Evolutionary conservation across 495 filamentous ascomycete species (phyloP).

Genomic region (Pyrenopolyporus hunteri): DNA sequence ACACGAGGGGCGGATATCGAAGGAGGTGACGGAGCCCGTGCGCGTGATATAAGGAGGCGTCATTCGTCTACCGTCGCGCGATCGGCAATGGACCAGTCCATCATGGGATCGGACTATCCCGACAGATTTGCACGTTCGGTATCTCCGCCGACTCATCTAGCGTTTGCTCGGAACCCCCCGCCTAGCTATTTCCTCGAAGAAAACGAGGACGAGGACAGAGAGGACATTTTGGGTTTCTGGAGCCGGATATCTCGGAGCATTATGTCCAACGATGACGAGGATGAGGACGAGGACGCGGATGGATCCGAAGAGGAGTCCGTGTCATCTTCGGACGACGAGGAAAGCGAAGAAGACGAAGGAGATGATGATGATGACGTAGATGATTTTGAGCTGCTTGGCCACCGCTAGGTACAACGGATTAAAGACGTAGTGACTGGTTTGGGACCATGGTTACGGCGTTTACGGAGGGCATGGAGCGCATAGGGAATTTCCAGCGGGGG

Average conservation of each 20-base stretch:
- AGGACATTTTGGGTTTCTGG: constrained; percentile 69
- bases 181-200: constrained; percentile 32
- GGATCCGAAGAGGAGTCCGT: constrained; percentile 44
- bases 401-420: constrained; percentile 55
- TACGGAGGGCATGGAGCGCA: constrained; percentile 18
- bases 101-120: constrained; percentile 42
- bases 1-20: constrained; percentile 13
- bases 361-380: constrained; percentile 66
- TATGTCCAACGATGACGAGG: constrained; percentile 43
- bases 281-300: constrained; percentile 49
- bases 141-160: constrained; percentile 40
- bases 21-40: constrained; percentile 13
- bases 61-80: constrained; percentile 43
- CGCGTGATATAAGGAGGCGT: constrained; percentile 40
- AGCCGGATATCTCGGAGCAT: constrained; percentile 52
- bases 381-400: constrained; percentile 72
- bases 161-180: constrained; percentile 27
- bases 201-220: constrained; percentile 56
- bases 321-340: constrained; percentile 50
- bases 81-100: constrained; percentile 30
- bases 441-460: constrained; percentile 34
- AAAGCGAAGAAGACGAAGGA: constrained; percentile 58
- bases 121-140: constrained; percentile 48
- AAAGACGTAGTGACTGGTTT: constrained; percentile 21
- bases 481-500: constrained; percentile 27